Evolutionary conservation across 2,329 filamentous ascomycete genomes (phyloP).

Genomic region (Lasiodiplodia citricola): DNA sequence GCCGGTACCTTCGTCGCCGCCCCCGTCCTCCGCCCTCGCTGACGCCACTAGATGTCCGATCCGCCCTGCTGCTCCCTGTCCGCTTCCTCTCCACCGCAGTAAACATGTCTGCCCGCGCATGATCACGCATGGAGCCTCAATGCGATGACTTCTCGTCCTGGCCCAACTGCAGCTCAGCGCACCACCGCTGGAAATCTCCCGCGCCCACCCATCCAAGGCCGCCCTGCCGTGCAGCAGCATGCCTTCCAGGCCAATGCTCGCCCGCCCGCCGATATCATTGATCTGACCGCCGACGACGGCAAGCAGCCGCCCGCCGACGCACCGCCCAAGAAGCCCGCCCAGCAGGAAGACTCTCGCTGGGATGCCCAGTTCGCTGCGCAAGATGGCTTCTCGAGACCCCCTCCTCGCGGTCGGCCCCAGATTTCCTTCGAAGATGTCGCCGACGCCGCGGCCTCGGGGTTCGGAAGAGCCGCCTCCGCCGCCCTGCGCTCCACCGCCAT

Average conservation of each 20-base stretch:
- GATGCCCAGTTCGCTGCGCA: constrained; percentile 13
- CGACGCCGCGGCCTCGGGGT: constrained; percentile 10
- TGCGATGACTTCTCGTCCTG: constrained; percentile 53
- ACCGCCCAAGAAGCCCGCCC: constrained; percentile 17
- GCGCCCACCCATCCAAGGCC: constrained; percentile 37
- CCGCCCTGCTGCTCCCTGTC: constrained; percentile 23
- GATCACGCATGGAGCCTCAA: constrained; percentile 47
- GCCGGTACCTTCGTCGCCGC: constrained; percentile 14
- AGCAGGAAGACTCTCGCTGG: constrained; percentile 8
- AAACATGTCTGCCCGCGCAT: constrained; percentile 33
- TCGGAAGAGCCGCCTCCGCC: constrained; percentile 17
- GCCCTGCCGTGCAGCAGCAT: constrained; percentile 36
- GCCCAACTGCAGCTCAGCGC: constrained; percentile 45
- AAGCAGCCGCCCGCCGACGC: constrained; percentile 34
- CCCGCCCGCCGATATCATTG: constrained; percentile 40
- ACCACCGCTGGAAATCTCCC: constrained; percentile 40
- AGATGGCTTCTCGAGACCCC: constrained; percentile 30
- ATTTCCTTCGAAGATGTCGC: constrained; percentile 39
- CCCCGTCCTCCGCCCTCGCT: constrained; percentile 1
- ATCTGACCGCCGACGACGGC: constrained; percentile 40
- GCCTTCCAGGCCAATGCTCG: constrained; percentile 32
- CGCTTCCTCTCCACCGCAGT: constrained; percentile 3
- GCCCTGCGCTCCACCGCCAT: constrained; percentile 3
- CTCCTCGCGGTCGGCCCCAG: constrained; percentile 42
- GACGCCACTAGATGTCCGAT: constrained; percentile 27